Percentiles rank a stretch among this genome's conserved stretches.
Conservation (phyloP, 179 eudicot genomes). For the Silene coronaria region DNA sequence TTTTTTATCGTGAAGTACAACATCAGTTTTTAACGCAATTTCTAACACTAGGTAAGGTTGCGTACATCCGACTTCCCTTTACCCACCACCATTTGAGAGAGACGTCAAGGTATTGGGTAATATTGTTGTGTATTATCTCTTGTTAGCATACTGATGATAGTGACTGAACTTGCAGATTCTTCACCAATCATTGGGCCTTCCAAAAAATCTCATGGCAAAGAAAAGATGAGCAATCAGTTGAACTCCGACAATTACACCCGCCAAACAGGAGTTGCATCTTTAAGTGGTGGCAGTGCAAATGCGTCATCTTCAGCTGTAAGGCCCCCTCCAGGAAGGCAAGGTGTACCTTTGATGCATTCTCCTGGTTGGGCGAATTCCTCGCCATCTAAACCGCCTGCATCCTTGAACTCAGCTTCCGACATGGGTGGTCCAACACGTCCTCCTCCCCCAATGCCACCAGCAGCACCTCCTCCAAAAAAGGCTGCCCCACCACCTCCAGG, state of each 20-base stretch:
- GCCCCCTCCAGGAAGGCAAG: constrained; percentile 42
- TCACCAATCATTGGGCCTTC: constrained; percentile 34
- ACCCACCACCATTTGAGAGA: neutral
- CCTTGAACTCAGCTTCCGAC: constrained; percentile 30
- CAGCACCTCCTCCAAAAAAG: constrained; percentile 20
- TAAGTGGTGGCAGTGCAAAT: constrained; percentile 14
- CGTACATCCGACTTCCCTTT: no score
- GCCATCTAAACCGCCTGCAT: constrained; percentile 36
- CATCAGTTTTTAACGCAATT: no score
- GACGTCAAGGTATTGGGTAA: no score
- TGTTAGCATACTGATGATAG: constrained; percentile 16
- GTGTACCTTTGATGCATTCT: constrained; percentile 41
- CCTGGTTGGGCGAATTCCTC: constrained; percentile 44
- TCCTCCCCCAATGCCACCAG: constrained; percentile 35
- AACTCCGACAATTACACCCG: constrained; percentile 22
- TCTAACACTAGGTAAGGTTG: no score
- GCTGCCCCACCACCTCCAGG: constrained; percentile 23
- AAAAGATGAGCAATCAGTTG: constrained; percentile 37
- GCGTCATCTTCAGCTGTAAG: constrained; percentile 21
- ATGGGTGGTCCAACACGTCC: constrained; percentile 36
- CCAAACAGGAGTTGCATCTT: constrained; percentile 24
- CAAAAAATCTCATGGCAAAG: constrained; percentile 31
- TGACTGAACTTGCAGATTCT: constrained; percentile 44
- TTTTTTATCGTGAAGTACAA: no score
- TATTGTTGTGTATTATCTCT: neutral